phyloP scores from a whole-genome alignment of 805 yeast species.

The Nakazawaea ernobii region DNA sequence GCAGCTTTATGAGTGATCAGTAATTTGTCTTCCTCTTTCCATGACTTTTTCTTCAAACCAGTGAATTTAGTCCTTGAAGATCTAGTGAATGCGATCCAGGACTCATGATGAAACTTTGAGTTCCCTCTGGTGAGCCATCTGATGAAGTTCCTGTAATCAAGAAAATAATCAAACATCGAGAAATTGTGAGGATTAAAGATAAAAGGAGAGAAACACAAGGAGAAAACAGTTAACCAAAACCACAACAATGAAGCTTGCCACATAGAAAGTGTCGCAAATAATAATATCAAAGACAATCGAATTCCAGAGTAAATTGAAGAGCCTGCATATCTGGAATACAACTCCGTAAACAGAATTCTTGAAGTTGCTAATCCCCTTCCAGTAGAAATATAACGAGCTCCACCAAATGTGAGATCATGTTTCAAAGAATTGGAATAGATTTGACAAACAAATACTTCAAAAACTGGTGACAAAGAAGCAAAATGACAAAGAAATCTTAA shows the following conservation, averaged over 20 bases:
- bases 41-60: slow-evolving; percentile 77
- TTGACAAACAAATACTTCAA: slow-evolving; percentile 94
- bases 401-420: slow-evolving; percentile 80
- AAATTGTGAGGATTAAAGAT: slow-evolving; percentile 52
- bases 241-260: slow-evolving; percentile 70
- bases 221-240: slow-evolving; percentile 46
- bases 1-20: slow-evolving; percentile 70
- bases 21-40: slow-evolving; percentile 38
- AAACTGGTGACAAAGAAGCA: slow-evolving; percentile 78
- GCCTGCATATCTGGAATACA: slow-evolving; percentile 73
- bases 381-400: slow-evolving; percentile 86
- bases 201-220: slow-evolving; percentile 44
- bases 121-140: slow-evolving; percentile 85
- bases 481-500: slow-evolving; percentile 71
- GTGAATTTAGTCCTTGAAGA: slow-evolving; percentile 82
- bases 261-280: slow-evolving; percentile 74
- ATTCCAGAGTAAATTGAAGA: slow-evolving; percentile 78
- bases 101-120: slow-evolving; percentile 53
- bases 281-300: slow-evolving; percentile 57
- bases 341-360: slow-evolving; percentile 61
- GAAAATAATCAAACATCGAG: slow-evolving; percentile 37
- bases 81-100: slow-evolving; percentile 78
- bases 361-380: slow-evolving; percentile 93
- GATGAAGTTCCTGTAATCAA: slow-evolving; percentile 42
- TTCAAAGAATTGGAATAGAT: slow-evolving; percentile 77